Evolutionary conservation across 441 rosid species (phyloP).

Genomic region (Populus hybrid): DNA sequence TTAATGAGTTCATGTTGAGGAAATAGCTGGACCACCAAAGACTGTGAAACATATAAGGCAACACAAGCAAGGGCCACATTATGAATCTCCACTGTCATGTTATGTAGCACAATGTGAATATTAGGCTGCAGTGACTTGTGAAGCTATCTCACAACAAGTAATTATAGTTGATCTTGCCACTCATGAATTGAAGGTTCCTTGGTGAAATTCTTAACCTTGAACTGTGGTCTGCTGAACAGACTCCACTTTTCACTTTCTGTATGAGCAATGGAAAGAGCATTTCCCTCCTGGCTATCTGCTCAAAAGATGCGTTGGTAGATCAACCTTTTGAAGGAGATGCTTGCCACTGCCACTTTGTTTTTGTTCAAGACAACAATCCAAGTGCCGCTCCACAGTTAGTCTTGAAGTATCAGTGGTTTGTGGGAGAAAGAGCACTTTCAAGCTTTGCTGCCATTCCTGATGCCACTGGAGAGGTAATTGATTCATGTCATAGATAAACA

Average conservation of each 20-base stretch:
- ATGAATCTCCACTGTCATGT: too few species aligned
- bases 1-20: background rate
- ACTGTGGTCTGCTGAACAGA: slow-evolving; percentile 50
- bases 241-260: slow-evolving; percentile 66
- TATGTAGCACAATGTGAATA: too few species aligned
- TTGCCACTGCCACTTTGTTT: slow-evolving; percentile 69
- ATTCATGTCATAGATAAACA: slow-evolving; percentile 12
- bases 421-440: slow-evolving; percentile 74
- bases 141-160: too few species aligned
- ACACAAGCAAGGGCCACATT: too few species aligned
- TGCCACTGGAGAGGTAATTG: slow-evolving; percentile 72
- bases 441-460: slow-evolving; percentile 68
- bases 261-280: slow-evolving; percentile 82
- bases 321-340: slow-evolving; percentile 90
- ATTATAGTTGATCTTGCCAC: too few species aligned
- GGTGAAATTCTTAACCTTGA: slow-evolving; percentile 12
- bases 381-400: slow-evolving; percentile 49
- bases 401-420: slow-evolving; percentile 80
- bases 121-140: too few species aligned
- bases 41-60: too few species aligned
- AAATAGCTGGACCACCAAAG: too few species aligned
- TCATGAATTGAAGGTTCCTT: background rate
- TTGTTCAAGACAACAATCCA: slow-evolving; percentile 59
- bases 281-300: slow-evolving; percentile 71
- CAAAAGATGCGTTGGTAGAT: slow-evolving; percentile 80